Conservation (phyloP, 2,329 filamentous ascomycete species). For the Dactylella cylindrospora region DNA sequence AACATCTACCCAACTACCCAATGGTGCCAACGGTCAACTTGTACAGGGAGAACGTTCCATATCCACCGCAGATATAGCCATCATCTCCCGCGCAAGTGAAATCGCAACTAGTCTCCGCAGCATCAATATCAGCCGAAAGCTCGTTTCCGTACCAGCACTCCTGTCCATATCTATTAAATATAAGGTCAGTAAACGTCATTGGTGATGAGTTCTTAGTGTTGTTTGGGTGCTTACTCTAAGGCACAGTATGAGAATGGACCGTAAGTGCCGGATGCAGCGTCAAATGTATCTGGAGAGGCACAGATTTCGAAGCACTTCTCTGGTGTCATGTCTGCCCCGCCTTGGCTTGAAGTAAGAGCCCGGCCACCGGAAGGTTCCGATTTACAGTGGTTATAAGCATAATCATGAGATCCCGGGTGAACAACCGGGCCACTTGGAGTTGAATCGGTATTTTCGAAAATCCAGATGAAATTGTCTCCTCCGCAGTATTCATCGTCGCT, state of each 20-base stretch:
- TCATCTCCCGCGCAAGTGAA: not conserved
- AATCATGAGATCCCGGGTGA: constrained; percentile 20
- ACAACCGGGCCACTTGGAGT: not conserved
- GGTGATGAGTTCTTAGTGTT: not conserved
- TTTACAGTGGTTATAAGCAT: constrained; percentile 12
- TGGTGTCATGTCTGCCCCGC: constrained; percentile 13
- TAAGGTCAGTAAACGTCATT: not conserved
- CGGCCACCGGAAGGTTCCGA: not conserved
- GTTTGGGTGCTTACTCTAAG: constrained; percentile 5
- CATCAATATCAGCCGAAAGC: not conserved
- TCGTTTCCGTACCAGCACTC: constrained; percentile 4
- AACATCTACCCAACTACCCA: too few relatives aligned
- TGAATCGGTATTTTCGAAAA: constrained; percentile 11
- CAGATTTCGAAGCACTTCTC: constrained; percentile 6
- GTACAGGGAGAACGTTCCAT: not conserved
- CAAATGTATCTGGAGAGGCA: not conserved
- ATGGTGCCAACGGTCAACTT: not conserved
- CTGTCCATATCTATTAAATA: not conserved
- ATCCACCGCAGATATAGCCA: constrained; percentile 8
- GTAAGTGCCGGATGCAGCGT: not conserved
- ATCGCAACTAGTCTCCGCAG: not conserved
- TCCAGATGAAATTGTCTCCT: not conserved
- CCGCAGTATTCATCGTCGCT: constrained; percentile 13
- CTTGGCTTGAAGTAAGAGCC: too few relatives aligned
- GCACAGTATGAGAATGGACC: constrained; percentile 11